Conservation (phyloP, 495 filamentous ascomycete genomes). For the Oidiodendron maius region DNA sequence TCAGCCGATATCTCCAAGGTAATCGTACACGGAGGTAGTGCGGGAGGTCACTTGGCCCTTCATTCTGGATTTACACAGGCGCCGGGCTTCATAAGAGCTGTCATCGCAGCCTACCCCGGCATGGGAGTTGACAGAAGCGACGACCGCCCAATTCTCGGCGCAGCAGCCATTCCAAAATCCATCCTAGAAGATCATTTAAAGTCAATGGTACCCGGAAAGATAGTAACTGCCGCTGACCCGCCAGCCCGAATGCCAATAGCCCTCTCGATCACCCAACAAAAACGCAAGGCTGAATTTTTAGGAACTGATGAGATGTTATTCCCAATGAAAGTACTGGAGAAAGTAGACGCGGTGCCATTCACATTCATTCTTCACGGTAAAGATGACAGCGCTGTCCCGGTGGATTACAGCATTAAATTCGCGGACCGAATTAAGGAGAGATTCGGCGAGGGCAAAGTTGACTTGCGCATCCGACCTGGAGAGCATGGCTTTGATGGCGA, state of each 20-base stretch:
- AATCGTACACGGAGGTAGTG: slow-evolving; percentile 9
- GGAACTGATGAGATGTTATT: slow-evolving; percentile 3
- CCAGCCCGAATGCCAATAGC: slow-evolving; percentile 2
- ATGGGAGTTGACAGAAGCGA: background rate
- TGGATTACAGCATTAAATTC: slow-evolving; percentile 4
- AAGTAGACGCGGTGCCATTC: too few relatives aligned
- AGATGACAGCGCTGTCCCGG: slow-evolving; percentile 5
- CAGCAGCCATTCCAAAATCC: background rate
- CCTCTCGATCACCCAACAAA: slow-evolving; percentile 5
- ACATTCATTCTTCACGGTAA: slow-evolving; percentile 5
- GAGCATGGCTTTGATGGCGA: slow-evolving; percentile 11
- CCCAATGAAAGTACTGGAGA: background rate
- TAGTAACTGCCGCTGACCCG: slow-evolving; percentile 5
- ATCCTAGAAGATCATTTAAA: background rate
- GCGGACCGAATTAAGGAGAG: slow-evolving; percentile 1
- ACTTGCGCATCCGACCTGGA: background rate
- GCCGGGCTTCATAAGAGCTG: slow-evolving; percentile 10
- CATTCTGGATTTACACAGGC: slow-evolving; percentile 24
- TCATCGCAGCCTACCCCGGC: slow-evolving; percentile 8
- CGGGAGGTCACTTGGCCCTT: slow-evolving; percentile 28
- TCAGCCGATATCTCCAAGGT: slow-evolving; percentile 7
- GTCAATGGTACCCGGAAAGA: background rate
- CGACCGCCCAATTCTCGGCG: slow-evolving; percentile 1
- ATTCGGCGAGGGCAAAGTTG: slow-evolving; percentile 2
- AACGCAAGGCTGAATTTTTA: background rate